Percentiles rank a stretch among this genome's conserved stretches.
These are phyloP conservation scores for Domatiomyces globalis DNA, from an alignment of 2,329 filamentous ascomycete genomes.

Conservation along the genomic window DNA sequence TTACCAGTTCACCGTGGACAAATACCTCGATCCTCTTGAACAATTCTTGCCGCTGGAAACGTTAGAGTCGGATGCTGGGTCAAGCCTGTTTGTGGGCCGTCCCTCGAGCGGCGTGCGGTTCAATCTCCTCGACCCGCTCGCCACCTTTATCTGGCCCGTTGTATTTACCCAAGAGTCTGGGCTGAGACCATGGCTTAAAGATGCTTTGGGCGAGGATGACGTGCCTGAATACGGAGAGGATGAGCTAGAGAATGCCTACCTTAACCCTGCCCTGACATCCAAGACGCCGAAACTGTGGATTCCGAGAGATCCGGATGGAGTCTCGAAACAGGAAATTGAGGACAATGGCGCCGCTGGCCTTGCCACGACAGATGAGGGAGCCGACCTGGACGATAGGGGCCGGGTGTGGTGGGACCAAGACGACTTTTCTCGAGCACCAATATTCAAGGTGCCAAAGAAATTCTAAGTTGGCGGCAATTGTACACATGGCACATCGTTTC, in stretches of 20 bases:
- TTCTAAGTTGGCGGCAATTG: slow-evolving; percentile 3
- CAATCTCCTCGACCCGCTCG: slow-evolving; percentile 48
- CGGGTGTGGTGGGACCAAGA: slow-evolving; percentile 46
- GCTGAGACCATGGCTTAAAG: slow-evolving; percentile 17
- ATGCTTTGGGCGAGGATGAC: slow-evolving; percentile 45
- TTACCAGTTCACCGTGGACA: slow-evolving; percentile 49
- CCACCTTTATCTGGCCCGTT: slow-evolving; percentile 41
- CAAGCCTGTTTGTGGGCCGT: slow-evolving; percentile 30
- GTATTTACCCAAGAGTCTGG: slow-evolving; percentile 13
- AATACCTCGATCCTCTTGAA: slow-evolving; percentile 31
- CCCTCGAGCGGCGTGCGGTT: background rate
- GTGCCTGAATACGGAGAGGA: slow-evolving; percentile 56
- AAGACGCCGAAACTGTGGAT: slow-evolving; percentile 63
- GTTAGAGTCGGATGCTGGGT: slow-evolving; percentile 5
- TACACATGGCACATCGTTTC: background rate
- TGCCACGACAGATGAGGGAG: slow-evolving; percentile 65
- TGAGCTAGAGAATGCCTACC: slow-evolving; percentile 53
- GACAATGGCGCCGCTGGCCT: slow-evolving; percentile 59
- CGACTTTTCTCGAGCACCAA: slow-evolving; percentile 21
- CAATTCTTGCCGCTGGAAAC: slow-evolving; percentile 61
- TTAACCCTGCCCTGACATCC: slow-evolving; percentile 54
- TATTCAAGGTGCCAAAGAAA: slow-evolving; percentile 15
- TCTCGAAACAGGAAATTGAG: slow-evolving; percentile 65
- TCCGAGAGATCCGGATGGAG: slow-evolving; percentile 56
- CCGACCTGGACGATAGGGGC: slow-evolving; percentile 54